phyloP scores from a whole-genome alignment of 371 early-diverging fungal species.

The Vairimorpha apis region DNA sequence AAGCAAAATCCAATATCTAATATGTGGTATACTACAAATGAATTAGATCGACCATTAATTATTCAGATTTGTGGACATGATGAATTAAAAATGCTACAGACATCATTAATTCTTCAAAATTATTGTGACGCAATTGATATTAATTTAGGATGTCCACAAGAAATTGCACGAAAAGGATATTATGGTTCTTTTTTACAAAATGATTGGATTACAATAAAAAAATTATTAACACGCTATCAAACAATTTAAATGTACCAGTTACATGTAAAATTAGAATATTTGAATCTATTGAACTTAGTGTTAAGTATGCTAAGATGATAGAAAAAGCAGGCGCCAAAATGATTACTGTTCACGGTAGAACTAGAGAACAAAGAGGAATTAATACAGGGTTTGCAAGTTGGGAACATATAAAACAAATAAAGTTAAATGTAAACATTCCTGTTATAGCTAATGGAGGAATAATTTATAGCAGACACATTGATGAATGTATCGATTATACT shows the following conservation, averaged over 20 bases:
- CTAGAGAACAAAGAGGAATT: conserved; percentile 88
- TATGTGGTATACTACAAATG: conserved; percentile 65
- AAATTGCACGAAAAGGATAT: conserved; percentile 81
- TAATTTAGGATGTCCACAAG: conserved; percentile 93
- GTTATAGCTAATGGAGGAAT: conserved; percentile 96
- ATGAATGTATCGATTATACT: conserved; percentile 76
- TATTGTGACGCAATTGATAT: conserved; percentile 88
- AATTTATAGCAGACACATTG: conserved; percentile 75
- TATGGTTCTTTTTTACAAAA: conserved; percentile 86
- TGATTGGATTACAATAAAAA: conserved; percentile 73
- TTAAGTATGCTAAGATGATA: conserved; percentile 88
- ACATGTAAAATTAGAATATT: conserved; percentile 93
- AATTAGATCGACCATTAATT: conserved; percentile 75
- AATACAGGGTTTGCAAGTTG: conserved; percentile 90
- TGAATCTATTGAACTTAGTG: conserved; percentile 76
- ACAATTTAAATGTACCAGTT: conserved; percentile 79
- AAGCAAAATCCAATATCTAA: conserved; percentile 44
- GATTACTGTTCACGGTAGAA: conserved; percentile 86
- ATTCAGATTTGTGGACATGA: conserved; percentile 97
- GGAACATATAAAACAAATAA: conserved; percentile 84
- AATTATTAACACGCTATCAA: conserved; percentile 68
- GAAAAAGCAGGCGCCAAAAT: conserved; percentile 75
- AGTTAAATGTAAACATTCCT: conserved; percentile 71
- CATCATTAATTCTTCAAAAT: conserved; percentile 68
- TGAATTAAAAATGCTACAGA: conserved; percentile 72